Conservation (phyloP, 495 filamentous ascomycete genomes). For the Cenococcum geophilum region DNA sequence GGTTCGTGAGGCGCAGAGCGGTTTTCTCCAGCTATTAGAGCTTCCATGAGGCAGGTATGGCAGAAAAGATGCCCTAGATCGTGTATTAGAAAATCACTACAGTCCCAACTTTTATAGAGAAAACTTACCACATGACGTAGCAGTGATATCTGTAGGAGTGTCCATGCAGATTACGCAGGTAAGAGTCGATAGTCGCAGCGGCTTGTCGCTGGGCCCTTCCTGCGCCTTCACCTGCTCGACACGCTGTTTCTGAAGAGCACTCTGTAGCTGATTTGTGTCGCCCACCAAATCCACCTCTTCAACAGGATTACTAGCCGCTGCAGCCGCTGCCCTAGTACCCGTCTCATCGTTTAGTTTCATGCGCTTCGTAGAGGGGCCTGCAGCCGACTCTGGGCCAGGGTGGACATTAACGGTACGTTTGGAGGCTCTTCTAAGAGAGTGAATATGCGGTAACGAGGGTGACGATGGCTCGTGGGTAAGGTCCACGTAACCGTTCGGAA, state of each 20-base stretch:
- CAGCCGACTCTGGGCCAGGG: conserved; percentile 2
- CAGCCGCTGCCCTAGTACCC: conserved; percentile 2
- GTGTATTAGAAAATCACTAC: not conserved
- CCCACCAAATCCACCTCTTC: conserved; percentile 51
- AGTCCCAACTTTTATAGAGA: conserved; percentile 2
- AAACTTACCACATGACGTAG: conserved; percentile 77
- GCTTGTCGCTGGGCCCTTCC: conserved; percentile 47
- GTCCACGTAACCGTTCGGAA: conserved; percentile 34
- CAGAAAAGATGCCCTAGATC: conserved; percentile 76
- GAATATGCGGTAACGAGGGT: conserved; percentile 18
- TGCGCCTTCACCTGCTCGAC: conserved; percentile 48
- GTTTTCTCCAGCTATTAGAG: conserved; percentile 58
- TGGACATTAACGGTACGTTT: conserved; percentile 14
- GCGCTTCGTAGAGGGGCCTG: conserved; percentile 31
- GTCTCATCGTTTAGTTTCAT: conserved; percentile 35
- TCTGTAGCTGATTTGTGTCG: conserved; percentile 43
- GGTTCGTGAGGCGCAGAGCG: conserved; percentile 23
- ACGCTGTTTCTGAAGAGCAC: conserved; percentile 47
- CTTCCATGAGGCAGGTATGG: conserved; percentile 69
- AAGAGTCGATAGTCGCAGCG: conserved; percentile 50
- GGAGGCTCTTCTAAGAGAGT: not conserved
- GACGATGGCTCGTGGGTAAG: conserved; percentile 33
- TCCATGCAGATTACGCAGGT: conserved; percentile 88
- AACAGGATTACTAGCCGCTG: conserved; percentile 13
- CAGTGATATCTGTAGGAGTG: conserved; percentile 61